A percentile compares a stretch with the other conserved stretches of the same genome.
phyloP scores from a whole-genome alignment of 2,329 filamentous ascomycete species.

The Fusarium sp. region DNA sequence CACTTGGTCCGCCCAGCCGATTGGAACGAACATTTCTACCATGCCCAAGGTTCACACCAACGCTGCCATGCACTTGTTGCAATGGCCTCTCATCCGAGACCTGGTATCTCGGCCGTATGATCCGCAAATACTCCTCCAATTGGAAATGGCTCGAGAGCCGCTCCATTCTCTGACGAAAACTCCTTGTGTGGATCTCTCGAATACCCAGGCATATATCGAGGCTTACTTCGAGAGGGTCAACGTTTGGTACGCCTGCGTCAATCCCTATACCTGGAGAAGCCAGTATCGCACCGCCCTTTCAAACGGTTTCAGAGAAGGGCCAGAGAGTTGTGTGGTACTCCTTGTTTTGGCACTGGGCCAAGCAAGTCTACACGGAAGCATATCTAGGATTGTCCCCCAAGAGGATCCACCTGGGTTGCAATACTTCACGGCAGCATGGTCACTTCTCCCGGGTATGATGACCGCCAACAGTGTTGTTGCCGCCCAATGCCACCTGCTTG shows the following conservation, averaged over 20 bases:
- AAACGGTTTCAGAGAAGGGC: slow-evolving; percentile 80
- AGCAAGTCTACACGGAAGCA: slow-evolving; percentile 79
- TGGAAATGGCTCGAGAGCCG: slow-evolving; percentile 84
- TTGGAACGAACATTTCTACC: slow-evolving; percentile 76
- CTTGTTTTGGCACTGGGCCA: slow-evolving; percentile 82
- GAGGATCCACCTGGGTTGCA: slow-evolving; percentile 80
- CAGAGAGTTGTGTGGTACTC: slow-evolving; percentile 84
- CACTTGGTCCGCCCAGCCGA: slow-evolving; percentile 71
- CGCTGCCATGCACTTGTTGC: slow-evolving; percentile 79
- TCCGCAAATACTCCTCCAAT: slow-evolving; percentile 81
- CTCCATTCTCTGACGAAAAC: slow-evolving; percentile 73
- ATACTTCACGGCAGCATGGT: slow-evolving; percentile 86
- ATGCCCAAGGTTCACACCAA: slow-evolving; percentile 90
- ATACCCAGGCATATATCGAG: slow-evolving; percentile 78
- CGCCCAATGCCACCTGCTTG: slow-evolving; percentile 82
- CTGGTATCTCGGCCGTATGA: slow-evolving; percentile 82
- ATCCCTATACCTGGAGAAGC: slow-evolving; percentile 81
- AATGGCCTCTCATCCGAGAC: slow-evolving; percentile 84
- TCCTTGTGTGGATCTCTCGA: slow-evolving; percentile 76
- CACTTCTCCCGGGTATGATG: slow-evolving; percentile 80
- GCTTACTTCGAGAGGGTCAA: slow-evolving; percentile 86
- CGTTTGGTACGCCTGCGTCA: slow-evolving; percentile 87
- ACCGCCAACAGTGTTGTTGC: slow-evolving; percentile 81
- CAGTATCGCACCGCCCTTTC: slow-evolving; percentile 81
- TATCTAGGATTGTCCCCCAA: slow-evolving; percentile 74